Base-by-base conservation (phyloP, 768 basidiomycete genomes). In the Paxillus rubicundulus region DNA sequence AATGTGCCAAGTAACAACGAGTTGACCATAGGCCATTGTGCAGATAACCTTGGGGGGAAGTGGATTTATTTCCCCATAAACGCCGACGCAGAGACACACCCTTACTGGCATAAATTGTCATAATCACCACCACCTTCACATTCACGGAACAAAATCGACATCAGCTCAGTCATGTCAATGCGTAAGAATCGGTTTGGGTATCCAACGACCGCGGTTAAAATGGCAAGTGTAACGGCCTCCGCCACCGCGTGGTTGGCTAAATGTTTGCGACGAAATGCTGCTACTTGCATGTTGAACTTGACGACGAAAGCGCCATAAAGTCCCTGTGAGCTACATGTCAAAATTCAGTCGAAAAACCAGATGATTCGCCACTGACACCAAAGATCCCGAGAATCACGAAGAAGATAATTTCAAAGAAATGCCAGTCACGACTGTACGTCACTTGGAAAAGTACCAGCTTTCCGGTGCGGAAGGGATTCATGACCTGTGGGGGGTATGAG, bases 401-500 rank as follows among this genome's bases (percentile, higher is more conserved):
- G 69, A 96, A 96, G 16, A 97, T 87, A 46, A 99, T 90, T 65
- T 98, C 97, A 65, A 98, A 98, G 73, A 96, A 98, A 66, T 98
- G 97, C 97, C 97, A 99, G 63, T 94, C 93, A 30, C 96, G 82
- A 66, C 89, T 90, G 69, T 98, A 99, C 2, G 94, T 95, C 61
- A 99, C 92, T 66, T 98, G 95, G 74, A 99, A 99, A 55, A 98
- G 74, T 64, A 99, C 97, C 24, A 99, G 84, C 68, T 98, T 98
- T 18, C 96, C 97, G 0, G 97, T 98, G 34, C 95, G 82, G 74
- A 93, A 99, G 2, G 97, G 97, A 65, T 98, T 98, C 90, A 99
- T 95, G 5, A 91, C 89, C 92, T 96, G 59, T 32, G 52, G 38
- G 30, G 28, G 43, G 52, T 53, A 59, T 65, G 60, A 67, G 66